Percentiles rank a stretch among this genome's conserved stretches.
Conservation (phyloP, 148 eudicot genomes). For the Polygonum maritimum region DNA sequence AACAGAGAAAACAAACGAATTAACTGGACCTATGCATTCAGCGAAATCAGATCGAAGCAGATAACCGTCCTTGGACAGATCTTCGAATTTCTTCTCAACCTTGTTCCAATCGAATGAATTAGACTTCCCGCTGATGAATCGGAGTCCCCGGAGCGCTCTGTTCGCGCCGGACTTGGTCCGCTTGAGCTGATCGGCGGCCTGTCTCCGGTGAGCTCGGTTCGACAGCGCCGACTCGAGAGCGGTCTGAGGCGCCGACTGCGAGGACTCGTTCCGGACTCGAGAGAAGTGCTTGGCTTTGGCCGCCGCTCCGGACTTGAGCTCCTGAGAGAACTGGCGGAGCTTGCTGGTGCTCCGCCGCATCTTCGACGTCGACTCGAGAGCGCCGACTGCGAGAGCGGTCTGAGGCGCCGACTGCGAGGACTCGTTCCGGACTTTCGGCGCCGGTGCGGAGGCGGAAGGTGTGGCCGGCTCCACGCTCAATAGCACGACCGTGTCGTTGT, state of each 20-base stretch:
- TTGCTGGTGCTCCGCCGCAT: conserved; percentile 48
- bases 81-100: conserved; percentile 50
- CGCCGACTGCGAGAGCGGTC: conserved; percentile 50
- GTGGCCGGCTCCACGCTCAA: conserved; percentile 74
- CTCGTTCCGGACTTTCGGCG: conserved; percentile 9
- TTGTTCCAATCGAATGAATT: conserved; percentile 56
- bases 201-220: conserved; percentile 62
- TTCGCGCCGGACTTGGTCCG: conserved; percentile 88
- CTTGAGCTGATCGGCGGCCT: conserved; percentile 58
- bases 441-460: background rate
- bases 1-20: background rate
- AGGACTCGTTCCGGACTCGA: conserved; percentile 44
- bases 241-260: conserved; percentile 4
- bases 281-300: conserved; percentile 77
- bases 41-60: conserved; percentile 75
- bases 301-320: conserved; percentile 82
- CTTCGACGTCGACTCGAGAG: conserved; percentile 39
- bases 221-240: conserved; percentile 52
- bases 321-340: conserved; percentile 66
- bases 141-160: conserved; percentile 66
- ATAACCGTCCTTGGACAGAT: conserved; percentile 52
- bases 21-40: conserved; percentile 69
- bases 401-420: conserved; percentile 38
- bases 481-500: conserved; percentile 64
- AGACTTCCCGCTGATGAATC: conserved; percentile 58